phyloP scores from a whole-genome alignment of 2,329 filamentous ascomycete species.

The Knufia fluminis region DNA sequence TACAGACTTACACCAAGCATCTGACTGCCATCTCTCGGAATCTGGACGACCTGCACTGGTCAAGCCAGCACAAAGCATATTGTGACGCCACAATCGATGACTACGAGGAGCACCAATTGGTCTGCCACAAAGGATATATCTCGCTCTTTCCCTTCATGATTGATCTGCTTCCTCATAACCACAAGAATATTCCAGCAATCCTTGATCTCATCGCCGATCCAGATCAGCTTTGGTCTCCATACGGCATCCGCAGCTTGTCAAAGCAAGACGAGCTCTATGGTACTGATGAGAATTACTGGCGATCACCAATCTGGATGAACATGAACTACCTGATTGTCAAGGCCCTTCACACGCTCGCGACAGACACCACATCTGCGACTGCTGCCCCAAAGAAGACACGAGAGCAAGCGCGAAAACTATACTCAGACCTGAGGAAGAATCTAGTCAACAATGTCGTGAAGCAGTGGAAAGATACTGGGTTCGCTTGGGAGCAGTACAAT shows the following conservation, averaged over 20 bases:
- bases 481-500: slow-evolving; percentile 98
- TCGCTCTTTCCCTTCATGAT: slow-evolving; percentile 87
- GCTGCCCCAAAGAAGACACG: slow-evolving; percentile 16
- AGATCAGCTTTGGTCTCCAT: slow-evolving; percentile 78
- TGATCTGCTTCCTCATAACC: slow-evolving; percentile 65
- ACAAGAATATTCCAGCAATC: slow-evolving; percentile 62
- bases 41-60: slow-evolving; percentile 91
- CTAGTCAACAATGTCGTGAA: slow-evolving; percentile 81
- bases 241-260: slow-evolving; percentile 84
- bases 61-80: slow-evolving; percentile 66
- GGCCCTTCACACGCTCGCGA: slow-evolving; percentile 62
- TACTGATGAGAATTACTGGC: slow-evolving; percentile 94
- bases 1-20: slow-evolving; percentile 59
- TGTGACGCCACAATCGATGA: slow-evolving; percentile 94
- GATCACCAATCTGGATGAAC: slow-evolving; percentile 88
- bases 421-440: slow-evolving; percentile 68
- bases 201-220: slow-evolving; percentile 71
- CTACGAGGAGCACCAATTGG: slow-evolving; percentile 78
- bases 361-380: slow-evolving; percentile 7
- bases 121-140: slow-evolving; percentile 96
- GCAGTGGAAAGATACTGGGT: slow-evolving; percentile 82
- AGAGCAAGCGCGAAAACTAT: slow-evolving; percentile 59
- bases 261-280: slow-evolving; percentile 74
- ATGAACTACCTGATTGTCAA: slow-evolving; percentile 85
- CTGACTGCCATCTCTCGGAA: slow-evolving; percentile 73